These are phyloP conservation scores for Linanthus parryae DNA, from an alignment of 148 eudicot species.

Conservation along the genomic window DNA sequence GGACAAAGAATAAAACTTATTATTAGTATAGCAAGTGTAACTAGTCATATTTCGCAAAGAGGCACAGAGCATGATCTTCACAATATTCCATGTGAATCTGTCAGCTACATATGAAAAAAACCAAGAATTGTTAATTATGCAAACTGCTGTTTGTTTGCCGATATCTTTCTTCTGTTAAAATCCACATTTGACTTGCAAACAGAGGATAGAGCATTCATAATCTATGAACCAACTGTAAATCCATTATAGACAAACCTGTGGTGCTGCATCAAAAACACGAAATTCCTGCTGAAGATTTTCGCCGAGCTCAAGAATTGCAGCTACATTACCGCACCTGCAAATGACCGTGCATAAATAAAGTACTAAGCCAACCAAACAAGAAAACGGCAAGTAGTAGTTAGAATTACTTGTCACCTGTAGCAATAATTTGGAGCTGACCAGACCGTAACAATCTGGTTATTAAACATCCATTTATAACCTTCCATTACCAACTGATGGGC, in stretches of 20 bases:
- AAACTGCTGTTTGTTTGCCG: no score
- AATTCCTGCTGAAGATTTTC: slow-evolving; percentile 75
- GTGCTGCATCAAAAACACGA: slow-evolving; percentile 93
- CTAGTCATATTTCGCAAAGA: no score
- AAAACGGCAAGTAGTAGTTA: not conserved
- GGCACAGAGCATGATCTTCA: no score
- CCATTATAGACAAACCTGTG: slow-evolving; percentile 55
- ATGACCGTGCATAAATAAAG: slow-evolving; percentile 3
- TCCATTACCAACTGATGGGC: slow-evolving; percentile 98
- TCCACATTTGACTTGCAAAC: no score
- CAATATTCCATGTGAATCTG: no score
- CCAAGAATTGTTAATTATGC: no score
- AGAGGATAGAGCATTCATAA: no score
- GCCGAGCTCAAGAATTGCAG: slow-evolving; percentile 94
- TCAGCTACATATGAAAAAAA: no score
- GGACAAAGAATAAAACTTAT: no score
- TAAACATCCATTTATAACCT: slow-evolving; percentile 94
- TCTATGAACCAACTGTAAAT: slow-evolving; percentile 3
- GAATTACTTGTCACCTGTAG: slow-evolving; percentile 49
- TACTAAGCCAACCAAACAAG: not conserved
- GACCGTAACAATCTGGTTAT: slow-evolving; percentile 84
- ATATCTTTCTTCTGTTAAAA: no score
- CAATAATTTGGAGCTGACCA: slow-evolving; percentile 99
- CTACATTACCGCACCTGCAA: slow-evolving; percentile 93
- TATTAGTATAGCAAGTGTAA: no score